Percentiles rank a stretch among this genome's conserved stretches.
Conservation (phyloP, 805 yeast species). For the Myxozyma vanderwaltii region DNA sequence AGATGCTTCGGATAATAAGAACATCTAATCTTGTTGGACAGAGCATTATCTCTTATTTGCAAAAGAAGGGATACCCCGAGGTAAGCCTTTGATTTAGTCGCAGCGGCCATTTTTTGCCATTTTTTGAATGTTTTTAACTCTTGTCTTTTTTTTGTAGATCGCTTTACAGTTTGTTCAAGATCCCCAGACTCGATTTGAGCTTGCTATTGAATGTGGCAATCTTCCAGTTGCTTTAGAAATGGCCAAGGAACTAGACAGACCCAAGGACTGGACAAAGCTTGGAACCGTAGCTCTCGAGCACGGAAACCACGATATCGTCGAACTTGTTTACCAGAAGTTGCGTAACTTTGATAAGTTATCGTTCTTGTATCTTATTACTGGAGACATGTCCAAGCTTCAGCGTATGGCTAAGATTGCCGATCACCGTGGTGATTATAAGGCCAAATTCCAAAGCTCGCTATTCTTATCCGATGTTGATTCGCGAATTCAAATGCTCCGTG, state of each 20-base stretch:
- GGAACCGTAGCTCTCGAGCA: constrained; percentile 85
- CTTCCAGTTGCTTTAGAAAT: constrained; percentile 83
- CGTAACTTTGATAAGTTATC: constrained; percentile 86
- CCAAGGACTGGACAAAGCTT: constrained; percentile 74
- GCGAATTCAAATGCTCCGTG: constrained; percentile 71
- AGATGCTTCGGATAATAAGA: constrained; percentile 85
- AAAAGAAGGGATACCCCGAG: constrained; percentile 95
- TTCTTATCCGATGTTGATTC: constrained; percentile 74
- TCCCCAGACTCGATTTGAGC: constrained; percentile 91
- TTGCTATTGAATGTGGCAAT: constrained; percentile 93
- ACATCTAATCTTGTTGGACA: constrained; percentile 94
- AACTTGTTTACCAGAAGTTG: constrained; percentile 83
- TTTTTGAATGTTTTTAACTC: too few relatives aligned
- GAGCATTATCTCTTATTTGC: constrained; percentile 91
- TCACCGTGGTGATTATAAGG: constrained; percentile 75
- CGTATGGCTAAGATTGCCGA: constrained; percentile 91
- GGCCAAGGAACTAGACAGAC: constrained; percentile 73
- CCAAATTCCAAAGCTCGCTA: constrained; percentile 79
- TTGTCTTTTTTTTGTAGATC: constrained; percentile 43
- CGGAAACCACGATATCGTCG: constrained; percentile 85
- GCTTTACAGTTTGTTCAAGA: constrained; percentile 97
- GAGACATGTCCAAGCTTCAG: constrained; percentile 70
- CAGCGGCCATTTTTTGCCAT: too few relatives aligned
- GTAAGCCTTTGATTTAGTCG: too few relatives aligned
- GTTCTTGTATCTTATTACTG: constrained; percentile 81